These are phyloP conservation scores for Endogone sp. DNA, from an alignment of 192 early-diverging fungal genomes.

Conservation along the genomic window DNA sequence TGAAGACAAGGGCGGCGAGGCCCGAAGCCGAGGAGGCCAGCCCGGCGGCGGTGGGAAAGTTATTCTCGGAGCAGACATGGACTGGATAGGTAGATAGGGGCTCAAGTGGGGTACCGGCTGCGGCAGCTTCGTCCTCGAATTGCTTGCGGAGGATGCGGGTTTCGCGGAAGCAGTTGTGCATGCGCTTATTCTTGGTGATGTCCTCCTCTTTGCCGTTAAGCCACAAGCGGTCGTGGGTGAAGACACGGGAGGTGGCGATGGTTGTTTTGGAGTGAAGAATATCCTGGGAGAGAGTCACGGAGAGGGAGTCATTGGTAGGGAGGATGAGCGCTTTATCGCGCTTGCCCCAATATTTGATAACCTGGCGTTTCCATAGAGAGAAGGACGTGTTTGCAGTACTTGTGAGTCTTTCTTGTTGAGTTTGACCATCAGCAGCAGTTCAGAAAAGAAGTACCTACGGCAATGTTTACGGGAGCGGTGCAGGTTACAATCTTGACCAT, in stretches of 20 bases:
- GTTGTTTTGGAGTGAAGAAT: slow-evolving; percentile 94
- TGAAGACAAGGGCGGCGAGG: slow-evolving; percentile 89
- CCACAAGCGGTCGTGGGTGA: slow-evolving; percentile 81
- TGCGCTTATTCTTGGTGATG: slow-evolving; percentile 74
- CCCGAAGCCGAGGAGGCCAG: slow-evolving; percentile 96
- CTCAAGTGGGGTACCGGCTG: slow-evolving; percentile 32
- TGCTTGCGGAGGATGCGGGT: slow-evolving; percentile 66
- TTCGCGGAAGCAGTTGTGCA: slow-evolving; percentile 78
- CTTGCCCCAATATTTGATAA: slow-evolving; percentile 99
- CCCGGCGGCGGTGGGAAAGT: slow-evolving; percentile 99
- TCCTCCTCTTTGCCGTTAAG: slow-evolving; percentile 92
- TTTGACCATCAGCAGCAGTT: no score
- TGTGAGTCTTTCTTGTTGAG: no score
- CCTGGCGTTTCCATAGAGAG: slow-evolving; percentile 21
- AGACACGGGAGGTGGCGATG: slow-evolving; percentile 63
- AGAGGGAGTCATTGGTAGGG: slow-evolving; percentile 97
- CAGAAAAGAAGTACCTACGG: slow-evolving; percentile 68
- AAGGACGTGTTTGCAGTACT: no score
- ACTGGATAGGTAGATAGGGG: slow-evolving; percentile 63
- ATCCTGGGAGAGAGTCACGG: slow-evolving; percentile 94
- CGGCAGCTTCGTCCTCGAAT: slow-evolving; percentile 51
- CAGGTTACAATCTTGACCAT: slow-evolving; percentile 65
- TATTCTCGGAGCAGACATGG: slow-evolving; percentile 96
- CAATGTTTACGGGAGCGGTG: slow-evolving; percentile 98
- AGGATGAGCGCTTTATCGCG: slow-evolving; percentile 85